Base-by-base conservation (phyloP, 2,329 filamentous ascomycete genomes). In the Macrophomina tecta region DNA sequence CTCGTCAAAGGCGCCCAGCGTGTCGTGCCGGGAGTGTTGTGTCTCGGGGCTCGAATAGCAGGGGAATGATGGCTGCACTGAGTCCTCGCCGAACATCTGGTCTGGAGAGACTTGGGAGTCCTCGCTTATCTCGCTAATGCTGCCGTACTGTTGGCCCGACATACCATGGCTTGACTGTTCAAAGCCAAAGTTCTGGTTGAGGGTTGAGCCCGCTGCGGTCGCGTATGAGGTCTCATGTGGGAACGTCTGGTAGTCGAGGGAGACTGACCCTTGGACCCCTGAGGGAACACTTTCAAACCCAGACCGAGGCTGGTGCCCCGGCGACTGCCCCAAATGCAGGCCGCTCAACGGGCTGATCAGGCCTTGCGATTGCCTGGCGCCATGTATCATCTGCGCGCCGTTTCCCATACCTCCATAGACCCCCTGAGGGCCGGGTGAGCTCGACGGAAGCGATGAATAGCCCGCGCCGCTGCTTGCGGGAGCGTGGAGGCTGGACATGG, bases 11-110 rank as follows among this genome's bases (percentile, higher is more conserved):
- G 64, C 53, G 28, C 55, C 28, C 32, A 66, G 18, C 12, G 64
- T 66, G 36, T 66, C 64, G 49, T 66, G 64, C 23, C 64, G 64
- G 16, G 46, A 42, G 46, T 66, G 64, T 8, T 66, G 64, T 5
- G 63, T 32, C 6, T 58, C 63, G 8, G 51, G 42, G 48, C 40
- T 53, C 14, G 62, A 46, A 52, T 65, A 65, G n/a, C 28, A 45
- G 1, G 63, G 40, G 14, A 49, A 65, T 7, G 40, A n/a, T 28
- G 51, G 23, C 12, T 56, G 63, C 4, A 42, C 42, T 3, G 63
- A 36, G 16, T 40, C 52, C 40, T 56, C 51, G 11, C 52, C 63
- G n/a, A 56, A 48, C 34, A 56, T 49, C 14, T 58, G 49, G 7
- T 65, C 51, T 12, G 63, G 42, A 16, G 52, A 30, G n/a, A 65